A percentile compares a stretch with the other conserved stretches of the same genome.
phyloP scores from a whole-genome alignment of 805 yeast species.

The Kregervanrija fluxuum region DNA sequence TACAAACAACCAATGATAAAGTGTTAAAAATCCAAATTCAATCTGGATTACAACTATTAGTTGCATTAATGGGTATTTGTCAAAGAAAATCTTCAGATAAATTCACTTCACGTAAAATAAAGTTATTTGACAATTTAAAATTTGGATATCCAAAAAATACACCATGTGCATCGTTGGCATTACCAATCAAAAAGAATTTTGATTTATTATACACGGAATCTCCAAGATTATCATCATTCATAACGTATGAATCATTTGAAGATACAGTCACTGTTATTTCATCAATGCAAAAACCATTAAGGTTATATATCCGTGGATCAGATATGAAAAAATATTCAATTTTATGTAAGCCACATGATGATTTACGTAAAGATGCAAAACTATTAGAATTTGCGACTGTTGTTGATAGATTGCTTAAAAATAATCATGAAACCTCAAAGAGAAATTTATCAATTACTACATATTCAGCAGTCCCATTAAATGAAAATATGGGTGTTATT shows the following conservation, averaged over 20 bases:
- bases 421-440: slow-evolving; percentile 65
- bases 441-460: slow-evolving; percentile 66
- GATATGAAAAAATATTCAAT: slow-evolving; percentile 70
- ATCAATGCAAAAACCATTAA: slow-evolving; percentile 84
- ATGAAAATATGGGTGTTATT: slow-evolving; percentile 82
- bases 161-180: slow-evolving; percentile 42
- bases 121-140: slow-evolving; percentile 35
- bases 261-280: slow-evolving; percentile 61
- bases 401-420: slow-evolving; percentile 63
- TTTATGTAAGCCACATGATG: slow-evolving; percentile 82
- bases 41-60: slow-evolving; percentile 31
- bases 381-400: slow-evolving; percentile 87
- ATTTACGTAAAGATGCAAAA: slow-evolving; percentile 90
- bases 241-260: slow-evolving; percentile 57
- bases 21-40: slow-evolving; percentile 11
- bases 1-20: slow-evolving; percentile 13
- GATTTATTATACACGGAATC: slow-evolving; percentile 49
- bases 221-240: slow-evolving; percentile 18
- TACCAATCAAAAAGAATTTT: slow-evolving; percentile 68
- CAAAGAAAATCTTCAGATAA: slow-evolving; percentile 29
- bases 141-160: slow-evolving; percentile 25
- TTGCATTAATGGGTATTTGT: slow-evolving; percentile 37
- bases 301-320: slow-evolving; percentile 66
- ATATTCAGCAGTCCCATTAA: slow-evolving; percentile 82
- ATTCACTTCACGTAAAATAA: slow-evolving; percentile 27